Conservation (phyloP, 257 asterid species). For the Coffea canephora region DNA sequence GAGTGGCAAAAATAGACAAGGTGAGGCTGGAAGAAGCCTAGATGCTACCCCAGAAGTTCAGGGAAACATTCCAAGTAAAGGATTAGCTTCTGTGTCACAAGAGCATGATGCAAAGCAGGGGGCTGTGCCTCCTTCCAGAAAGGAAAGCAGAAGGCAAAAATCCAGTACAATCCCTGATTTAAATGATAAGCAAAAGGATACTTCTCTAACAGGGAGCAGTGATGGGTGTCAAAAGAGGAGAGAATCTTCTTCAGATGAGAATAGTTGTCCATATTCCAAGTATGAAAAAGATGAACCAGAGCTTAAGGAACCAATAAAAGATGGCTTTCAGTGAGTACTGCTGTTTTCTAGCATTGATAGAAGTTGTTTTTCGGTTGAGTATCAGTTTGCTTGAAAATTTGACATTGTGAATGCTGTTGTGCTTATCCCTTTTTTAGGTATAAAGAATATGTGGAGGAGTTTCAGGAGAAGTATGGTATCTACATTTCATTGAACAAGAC, state of each 20-base stretch:
- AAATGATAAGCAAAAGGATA: constrained; percentile 51
- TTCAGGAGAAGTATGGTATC: constrained; percentile 70
- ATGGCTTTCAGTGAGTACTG: constrained; percentile 67
- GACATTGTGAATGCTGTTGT: constrained; percentile 18
- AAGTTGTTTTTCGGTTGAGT: constrained; percentile 13
- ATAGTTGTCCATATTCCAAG: constrained; percentile 55
- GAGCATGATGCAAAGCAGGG: constrained; percentile 45
- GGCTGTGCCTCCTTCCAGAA: constrained; percentile 40
- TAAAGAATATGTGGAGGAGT: constrained; percentile 79
- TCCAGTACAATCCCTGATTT: constrained; percentile 44
- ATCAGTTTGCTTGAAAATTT: constrained; percentile 15
- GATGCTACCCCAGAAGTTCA: constrained; percentile 38
- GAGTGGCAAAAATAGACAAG: constrained; percentile 43
- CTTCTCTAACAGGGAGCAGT: constrained; percentile 53
- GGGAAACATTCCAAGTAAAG: constrained; percentile 49
- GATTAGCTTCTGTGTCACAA: constrained; percentile 38
- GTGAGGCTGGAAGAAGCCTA: constrained; percentile 39
- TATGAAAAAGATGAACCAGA: constrained; percentile 88
- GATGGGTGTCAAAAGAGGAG: constrained; percentile 50
- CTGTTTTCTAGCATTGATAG: not conserved
- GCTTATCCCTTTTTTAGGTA: constrained; percentile 46
- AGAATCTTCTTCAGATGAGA: constrained; percentile 67
- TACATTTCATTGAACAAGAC: constrained; percentile 61
- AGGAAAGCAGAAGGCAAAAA: constrained; percentile 59
- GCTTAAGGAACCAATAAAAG: constrained; percentile 74